phyloP scores from a whole-genome alignment of 805 yeast genomes.

The Hanseniaspora clermontiae region DNA sequence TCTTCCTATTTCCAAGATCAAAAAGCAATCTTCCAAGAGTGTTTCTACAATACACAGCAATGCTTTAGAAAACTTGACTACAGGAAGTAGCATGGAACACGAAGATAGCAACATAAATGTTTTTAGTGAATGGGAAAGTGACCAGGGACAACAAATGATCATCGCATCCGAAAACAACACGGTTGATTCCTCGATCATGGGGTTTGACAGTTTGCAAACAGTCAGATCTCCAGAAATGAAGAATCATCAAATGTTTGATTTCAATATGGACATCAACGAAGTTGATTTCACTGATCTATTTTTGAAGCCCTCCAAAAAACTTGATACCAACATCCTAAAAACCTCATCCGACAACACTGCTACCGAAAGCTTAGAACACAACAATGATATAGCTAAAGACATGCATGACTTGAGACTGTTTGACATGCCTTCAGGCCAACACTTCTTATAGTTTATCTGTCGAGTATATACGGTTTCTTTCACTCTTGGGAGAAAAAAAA shows the following conservation, averaged over 20 bases:
- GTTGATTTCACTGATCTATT: conserved; percentile 28
- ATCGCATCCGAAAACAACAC: neutral
- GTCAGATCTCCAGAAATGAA: neutral
- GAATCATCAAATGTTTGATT: neutral
- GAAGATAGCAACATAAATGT: neutral
- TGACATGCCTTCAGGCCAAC: neutral
- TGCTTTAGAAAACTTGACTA: neutral
- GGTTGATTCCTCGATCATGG: neutral
- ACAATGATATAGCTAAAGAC: neutral
- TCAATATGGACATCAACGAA: conserved; percentile 18
- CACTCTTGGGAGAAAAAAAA: no score
- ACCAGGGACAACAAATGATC: neutral
- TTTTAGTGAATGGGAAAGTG: neutral
- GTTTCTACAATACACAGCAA: neutral
- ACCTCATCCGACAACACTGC: neutral
- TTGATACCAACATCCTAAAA: neutral
- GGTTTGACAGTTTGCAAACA: neutral
- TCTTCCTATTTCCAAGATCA: neutral
- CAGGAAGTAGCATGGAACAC: neutral
- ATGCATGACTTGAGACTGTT: neutral
- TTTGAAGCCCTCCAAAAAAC: conserved; percentile 19
- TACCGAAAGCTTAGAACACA: neutral
- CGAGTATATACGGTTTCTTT: no score
- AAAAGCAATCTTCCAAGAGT: neutral
- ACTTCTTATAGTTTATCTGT: neutral